Evolutionary conservation across 2,329 filamentous ascomycete genomes (phyloP).

Genomic region (Epichloe baconii): DNA sequence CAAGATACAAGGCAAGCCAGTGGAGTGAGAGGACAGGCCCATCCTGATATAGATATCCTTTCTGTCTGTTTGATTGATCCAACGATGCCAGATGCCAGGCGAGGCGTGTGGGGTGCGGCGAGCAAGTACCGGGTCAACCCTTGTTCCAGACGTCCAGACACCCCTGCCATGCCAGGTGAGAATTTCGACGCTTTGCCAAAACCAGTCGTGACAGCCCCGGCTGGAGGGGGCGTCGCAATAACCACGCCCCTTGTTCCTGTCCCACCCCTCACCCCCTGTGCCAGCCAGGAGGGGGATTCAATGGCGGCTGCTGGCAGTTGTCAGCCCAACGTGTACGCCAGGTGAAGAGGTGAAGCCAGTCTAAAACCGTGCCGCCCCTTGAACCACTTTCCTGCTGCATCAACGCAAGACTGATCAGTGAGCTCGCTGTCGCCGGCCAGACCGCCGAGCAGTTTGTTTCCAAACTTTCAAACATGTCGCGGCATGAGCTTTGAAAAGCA

Average conservation of each 20-base stretch:
- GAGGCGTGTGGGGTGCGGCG: background rate
- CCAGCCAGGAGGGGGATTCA: too few relatives aligned
- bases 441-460: background rate
- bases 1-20: background rate
- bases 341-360: background rate
- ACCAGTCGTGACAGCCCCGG: background rate
- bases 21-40: constrained; percentile 4
- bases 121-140: too few relatives aligned
- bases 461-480: background rate
- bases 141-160: too few relatives aligned
- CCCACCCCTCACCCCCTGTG: background rate
- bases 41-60: constrained; percentile 4
- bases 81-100: background rate
- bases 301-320: background rate
- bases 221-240: background rate
- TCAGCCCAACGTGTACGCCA: background rate
- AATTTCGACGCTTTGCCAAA: background rate
- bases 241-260: background rate
- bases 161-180: background rate
- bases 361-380: background rate
- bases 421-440: background rate
- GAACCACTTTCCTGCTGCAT: background rate
- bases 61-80: background rate
- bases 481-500: background rate
- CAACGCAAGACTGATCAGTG: background rate